Evolutionary conservation across 352 stramenopile genomes (phyloP), one percentile per base, ranked within the genome.

Genomic region (Phytopythium helicoides): DNA sequence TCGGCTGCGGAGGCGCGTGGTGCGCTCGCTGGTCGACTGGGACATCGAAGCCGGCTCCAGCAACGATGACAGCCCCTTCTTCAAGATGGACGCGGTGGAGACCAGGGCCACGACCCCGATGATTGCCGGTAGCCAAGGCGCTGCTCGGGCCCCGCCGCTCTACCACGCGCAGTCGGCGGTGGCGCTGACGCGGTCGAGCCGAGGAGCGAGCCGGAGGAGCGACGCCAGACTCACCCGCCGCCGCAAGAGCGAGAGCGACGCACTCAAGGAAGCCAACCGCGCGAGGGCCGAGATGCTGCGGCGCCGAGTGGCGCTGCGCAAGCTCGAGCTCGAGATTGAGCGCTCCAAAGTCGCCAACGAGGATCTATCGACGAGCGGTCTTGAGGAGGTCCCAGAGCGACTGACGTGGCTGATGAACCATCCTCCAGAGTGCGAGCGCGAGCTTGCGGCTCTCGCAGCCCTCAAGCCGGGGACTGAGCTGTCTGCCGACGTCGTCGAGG

Each of bases 171-270:
- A 7, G 21, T 47, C 41, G 4, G 12, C 22, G 2, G 22, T 16
- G 11, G 16, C 41, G 2, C 18, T 47, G 19, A 8, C 18, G 39
- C 19, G 19, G 19, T n/a, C n/a, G n/a, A n/a, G 0, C 16, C 19
- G 19, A 26, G 9, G 19, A n/a, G 39, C 39, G 8, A n/a, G 19
- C 39, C 22, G 12, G 22, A 12, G 11, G 41, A 47, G 41, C 22
- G 14, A 4, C 14, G 41, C 14, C 51, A 70, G 66, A 40, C 66
- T 82, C 36, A 71, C 64, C 15, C 62, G 69, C 6, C 68, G 80
- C 5, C 77, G 80, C 52, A 87, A 88, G 59, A 91, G 80, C 49
- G 77, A 91, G 57, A 78, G 73, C 41, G 77, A 91, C 55, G 77
- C 77, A 40, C 64, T 83, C 41, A 71, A 73, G 23, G 56, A 82